Base-by-base conservation (phyloP, 2,329 filamentous ascomycete genomes). In the Colletotrichum spinosum region DNA sequence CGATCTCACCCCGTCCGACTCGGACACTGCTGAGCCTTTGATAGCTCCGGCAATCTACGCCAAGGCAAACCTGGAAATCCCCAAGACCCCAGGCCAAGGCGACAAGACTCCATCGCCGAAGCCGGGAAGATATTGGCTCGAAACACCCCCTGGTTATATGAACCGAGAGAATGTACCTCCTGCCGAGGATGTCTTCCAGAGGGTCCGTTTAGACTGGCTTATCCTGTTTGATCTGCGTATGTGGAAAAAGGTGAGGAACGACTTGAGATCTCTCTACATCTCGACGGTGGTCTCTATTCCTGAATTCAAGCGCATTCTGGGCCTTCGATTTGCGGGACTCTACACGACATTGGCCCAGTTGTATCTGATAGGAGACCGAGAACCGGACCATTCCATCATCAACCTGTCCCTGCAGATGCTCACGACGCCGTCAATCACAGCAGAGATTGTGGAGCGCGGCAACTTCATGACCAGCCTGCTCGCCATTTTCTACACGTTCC, bases 321-420 rank as follows among this genome's bases (percentile, higher is more conserved):
- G 95, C 2, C 83, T 99, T 48, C 89, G 96, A n/a, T 97, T 99
- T 76, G 93, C 97, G 57, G 95, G 94, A 1, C 84, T 99, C 3
- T 99, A 99, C 78, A 98, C 96, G 2, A 92, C 92, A 2, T 81
- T 99, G 52, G 94, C 96, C 6, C 95, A 99, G 75, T 83, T 99
- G 4, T 99, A 98, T 76, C 86, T 99, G 37, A 96, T 99, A 69
- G 95, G 95, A 12, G 96, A 99, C 74, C 87, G 96, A 69, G 96
- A 99, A 76, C 96, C 96, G 2, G 96, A 99, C 73, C 95, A 98
- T 77, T 98, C 95, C 10, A 98, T 99, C 74, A 97, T 99, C 83
- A 97, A 97, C 74, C 87, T 99, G 42, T 98, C 95, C 5, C 82
- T 98, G 37, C 96, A 99, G 75, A 97, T 99, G 88, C 83, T 99